Percentiles rank a stretch among this genome's conserved stretches.
phyloP scores from a whole-genome alignment of 352 stramenopile species.

The Phytophthora citrophthora region DNA sequence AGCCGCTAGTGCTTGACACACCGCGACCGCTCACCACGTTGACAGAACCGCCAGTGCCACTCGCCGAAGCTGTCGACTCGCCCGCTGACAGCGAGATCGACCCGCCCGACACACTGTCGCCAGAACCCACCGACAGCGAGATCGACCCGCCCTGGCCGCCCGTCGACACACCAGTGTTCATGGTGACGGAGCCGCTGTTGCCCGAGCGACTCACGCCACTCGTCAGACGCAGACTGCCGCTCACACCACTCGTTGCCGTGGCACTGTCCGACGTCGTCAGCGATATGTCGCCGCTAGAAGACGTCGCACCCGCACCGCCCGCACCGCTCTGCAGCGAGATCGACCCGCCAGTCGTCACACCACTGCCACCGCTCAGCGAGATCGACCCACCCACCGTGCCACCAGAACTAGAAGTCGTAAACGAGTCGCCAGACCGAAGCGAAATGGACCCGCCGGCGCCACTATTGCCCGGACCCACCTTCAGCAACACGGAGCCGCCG shows the following conservation, averaged over 20 bases:
- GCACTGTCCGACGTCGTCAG: conserved; percentile 19
- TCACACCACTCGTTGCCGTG: conserved; percentile 1
- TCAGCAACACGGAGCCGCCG: conserved; percentile 27
- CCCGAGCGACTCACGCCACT: conserved; percentile 23
- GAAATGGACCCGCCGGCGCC: conserved; percentile 21
- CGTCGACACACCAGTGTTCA: conserved; percentile 7
- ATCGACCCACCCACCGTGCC: conserved; percentile 11
- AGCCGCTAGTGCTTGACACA: conserved; percentile 24
- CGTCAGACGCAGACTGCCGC: conserved; percentile 18
- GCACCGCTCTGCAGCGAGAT: too few relatives aligned
- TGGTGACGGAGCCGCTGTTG: conserved; percentile 23
- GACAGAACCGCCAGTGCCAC: conserved; percentile 13
- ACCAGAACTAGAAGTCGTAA: too few relatives aligned
- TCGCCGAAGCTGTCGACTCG: conserved; percentile 11
- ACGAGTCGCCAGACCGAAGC: conserved; percentile 17
- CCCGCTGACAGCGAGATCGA: conserved; percentile 9
- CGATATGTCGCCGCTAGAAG: conserved; percentile 1
- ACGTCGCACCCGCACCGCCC: too few relatives aligned
- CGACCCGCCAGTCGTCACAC: too few relatives aligned
- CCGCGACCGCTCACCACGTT: conserved; percentile 26
- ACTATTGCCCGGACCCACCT: conserved; percentile 15
- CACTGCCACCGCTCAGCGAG: conserved; percentile 20
- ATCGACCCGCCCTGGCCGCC: conserved; percentile 13
- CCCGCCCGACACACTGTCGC: conserved; percentile 17
- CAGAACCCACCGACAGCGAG: conserved; percentile 9